These are phyloP conservation scores for Anisodus tanguticus DNA, from an alignment of 257 asterid genomes.

Conservation along the genomic window DNA sequence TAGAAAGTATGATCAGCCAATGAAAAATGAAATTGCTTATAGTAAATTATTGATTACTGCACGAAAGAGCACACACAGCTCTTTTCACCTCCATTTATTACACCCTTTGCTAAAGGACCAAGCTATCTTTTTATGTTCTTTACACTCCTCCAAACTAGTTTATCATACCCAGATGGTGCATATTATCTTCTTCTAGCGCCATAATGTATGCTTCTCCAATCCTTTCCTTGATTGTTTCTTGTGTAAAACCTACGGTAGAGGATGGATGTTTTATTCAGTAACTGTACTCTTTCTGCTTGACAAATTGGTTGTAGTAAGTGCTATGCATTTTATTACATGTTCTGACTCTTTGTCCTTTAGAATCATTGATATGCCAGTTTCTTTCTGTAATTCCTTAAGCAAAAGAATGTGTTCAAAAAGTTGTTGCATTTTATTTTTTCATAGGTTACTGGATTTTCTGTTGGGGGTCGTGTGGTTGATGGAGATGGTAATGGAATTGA, in stretches of 20 bases:
- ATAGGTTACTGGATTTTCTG: constrained; percentile 97
- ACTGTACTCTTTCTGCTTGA: not conserved
- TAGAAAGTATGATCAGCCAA: not conserved
- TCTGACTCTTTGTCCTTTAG: not conserved
- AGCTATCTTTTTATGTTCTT: constrained; percentile 7
- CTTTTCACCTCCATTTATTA: not conserved
- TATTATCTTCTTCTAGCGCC: constrained; percentile 4
- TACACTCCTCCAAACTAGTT: constrained; percentile 6
- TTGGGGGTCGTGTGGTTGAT: constrained; percentile 98
- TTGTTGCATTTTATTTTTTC: constrained; percentile 34
- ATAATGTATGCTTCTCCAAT: not conserved
- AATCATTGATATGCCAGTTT: not conserved
- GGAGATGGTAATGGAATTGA: constrained; percentile 75
- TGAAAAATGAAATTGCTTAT: not conserved
- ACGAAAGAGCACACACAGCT: not conserved
- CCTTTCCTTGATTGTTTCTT: constrained; percentile 12
- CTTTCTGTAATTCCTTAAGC: constrained; percentile 10
- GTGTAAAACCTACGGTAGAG: not conserved
- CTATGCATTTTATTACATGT: constrained; percentile 12
- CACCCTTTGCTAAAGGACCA: not conserved
- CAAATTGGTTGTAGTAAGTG: not conserved
- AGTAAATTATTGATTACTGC: constrained; percentile 1
- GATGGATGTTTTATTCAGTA: not conserved
- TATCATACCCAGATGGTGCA: not conserved
- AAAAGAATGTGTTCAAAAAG: constrained; percentile 19